Evolutionary conservation across 352 stramenopile genomes (phyloP), one percentile per base, ranked within the genome.

Genomic region (Thalassiosira sp.): DNA sequence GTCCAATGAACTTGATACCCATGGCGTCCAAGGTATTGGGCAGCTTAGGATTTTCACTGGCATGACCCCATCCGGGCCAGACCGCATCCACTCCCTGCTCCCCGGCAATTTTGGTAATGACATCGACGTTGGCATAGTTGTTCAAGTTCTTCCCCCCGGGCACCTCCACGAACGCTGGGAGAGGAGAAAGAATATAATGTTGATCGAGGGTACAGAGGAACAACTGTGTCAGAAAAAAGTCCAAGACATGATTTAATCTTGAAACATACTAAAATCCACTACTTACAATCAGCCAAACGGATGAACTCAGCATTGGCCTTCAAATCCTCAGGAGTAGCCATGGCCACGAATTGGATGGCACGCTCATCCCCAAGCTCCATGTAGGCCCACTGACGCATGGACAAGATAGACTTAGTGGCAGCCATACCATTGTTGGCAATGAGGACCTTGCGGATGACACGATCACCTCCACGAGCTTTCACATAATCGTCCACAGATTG

Each of bases 371-470:
- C 88, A 25, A 94, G 76, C 59, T 90, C 83, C 82, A 92, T 92
- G 87, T 93, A 94, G 10, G 88, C 86, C 88, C 90, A 94, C 77
- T 97, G 96, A 40, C 97, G 95, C 91, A 99, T 99, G 51, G 97
- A 99, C 25, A 98, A 92, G 86, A 99, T 99, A 22, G 94, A 93
- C 86, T 99, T 99, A 64, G 98, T 98, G 13, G 96, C 97, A 56
- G 97, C 98, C 91, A 99, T 99, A 74, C 97, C 97, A 86, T 99
- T 99, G 94, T 99, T 99, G 57, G 93, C 93, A 82, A 96, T 95
- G 48, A 96, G 84, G 37, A 97, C 84, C 63, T 94, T 93, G 40
- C 84, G 82, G 71, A 95, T 95, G 22, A 83, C 52, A 54, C 80
- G 82, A 42, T 89, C 81, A 28, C 91, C 91, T 11, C 91, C 91